phyloP scores from a whole-genome alignment of 1,284 basidiomycete species.

The Melampsora medusae region DNA sequence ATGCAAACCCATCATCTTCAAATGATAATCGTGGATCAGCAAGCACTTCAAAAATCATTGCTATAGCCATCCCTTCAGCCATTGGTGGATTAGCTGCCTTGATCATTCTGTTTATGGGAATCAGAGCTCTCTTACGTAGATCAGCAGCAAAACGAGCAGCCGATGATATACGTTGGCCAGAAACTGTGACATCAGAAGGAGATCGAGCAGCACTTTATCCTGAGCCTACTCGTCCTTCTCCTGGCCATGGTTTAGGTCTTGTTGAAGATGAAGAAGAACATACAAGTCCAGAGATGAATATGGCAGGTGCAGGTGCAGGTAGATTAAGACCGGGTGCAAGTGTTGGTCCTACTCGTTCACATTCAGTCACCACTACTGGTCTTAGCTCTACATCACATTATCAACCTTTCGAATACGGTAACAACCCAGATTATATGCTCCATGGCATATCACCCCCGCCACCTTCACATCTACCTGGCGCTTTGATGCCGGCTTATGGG shows the following conservation, averaged over 20 bases:
- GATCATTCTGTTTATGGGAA: background rate
- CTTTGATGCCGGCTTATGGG: background rate
- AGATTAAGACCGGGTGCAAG: background rate
- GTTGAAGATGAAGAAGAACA: slow-evolving; percentile 49
- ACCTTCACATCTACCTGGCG: background rate
- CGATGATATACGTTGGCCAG: slow-evolving; percentile 50
- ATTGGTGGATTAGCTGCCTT: slow-evolving; percentile 24
- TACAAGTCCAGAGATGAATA: slow-evolving; percentile 3
- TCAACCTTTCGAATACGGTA: background rate
- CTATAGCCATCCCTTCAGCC: slow-evolving; percentile 33
- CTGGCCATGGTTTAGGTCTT: slow-evolving; percentile 48
- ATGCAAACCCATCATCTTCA: background rate
- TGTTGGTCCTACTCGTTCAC: background rate
- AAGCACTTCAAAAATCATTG: background rate
- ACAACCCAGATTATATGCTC: background rate
- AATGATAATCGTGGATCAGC: background rate
- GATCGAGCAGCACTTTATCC: slow-evolving; percentile 50
- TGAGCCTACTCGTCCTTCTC: slow-evolving; percentile 48
- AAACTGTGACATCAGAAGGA: slow-evolving; percentile 46
- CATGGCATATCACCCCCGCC: background rate
- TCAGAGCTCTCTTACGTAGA: slow-evolving; percentile 18
- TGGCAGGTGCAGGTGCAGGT: slow-evolving; percentile 26
- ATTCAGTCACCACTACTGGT: background rate
- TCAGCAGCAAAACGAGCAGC: slow-evolving; percentile 19
- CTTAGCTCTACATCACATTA: background rate